phyloP scores from a whole-genome alignment of 306 rosid species.

The Astragalus glycyphyllos region DNA sequence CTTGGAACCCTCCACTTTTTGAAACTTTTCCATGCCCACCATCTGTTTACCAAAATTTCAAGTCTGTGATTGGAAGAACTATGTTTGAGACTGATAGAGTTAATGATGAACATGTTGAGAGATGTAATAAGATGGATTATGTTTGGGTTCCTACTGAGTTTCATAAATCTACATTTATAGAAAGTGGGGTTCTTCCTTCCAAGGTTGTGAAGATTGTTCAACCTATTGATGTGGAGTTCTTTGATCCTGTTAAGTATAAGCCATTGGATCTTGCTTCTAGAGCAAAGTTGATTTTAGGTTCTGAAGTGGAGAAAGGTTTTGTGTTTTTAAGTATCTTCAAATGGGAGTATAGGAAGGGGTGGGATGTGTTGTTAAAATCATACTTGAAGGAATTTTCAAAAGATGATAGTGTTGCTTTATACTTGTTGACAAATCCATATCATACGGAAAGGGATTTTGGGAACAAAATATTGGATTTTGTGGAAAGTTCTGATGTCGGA shows the following conservation, averaged over 20 bases:
- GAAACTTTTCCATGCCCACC: constrained; percentile 84
- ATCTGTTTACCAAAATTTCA: constrained; percentile 58
- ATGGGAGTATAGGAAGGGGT: constrained; percentile 94
- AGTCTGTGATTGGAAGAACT: constrained; percentile 80
- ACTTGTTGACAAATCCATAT: constrained; percentile 80
- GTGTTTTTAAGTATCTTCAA: constrained; percentile 78
- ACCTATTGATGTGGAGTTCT: constrained; percentile 84
- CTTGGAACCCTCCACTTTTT: constrained; percentile 85
- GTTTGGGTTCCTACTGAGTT: constrained; percentile 93
- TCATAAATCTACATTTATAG: constrained; percentile 62
- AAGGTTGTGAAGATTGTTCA: constrained; percentile 85
- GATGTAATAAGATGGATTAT: constrained; percentile 74
- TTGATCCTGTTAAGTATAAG: constrained; percentile 62
- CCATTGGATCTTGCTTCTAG: constrained; percentile 60
- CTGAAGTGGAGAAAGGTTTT: constrained; percentile 41
- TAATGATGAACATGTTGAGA: constrained; percentile 57
- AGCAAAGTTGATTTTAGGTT: constrained; percentile 58
- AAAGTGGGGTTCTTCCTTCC: constrained; percentile 82
- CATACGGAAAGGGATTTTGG: constrained; percentile 74
- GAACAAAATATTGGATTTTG: constrained; percentile 77
- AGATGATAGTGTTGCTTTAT: constrained; percentile 63
- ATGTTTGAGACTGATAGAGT: constrained; percentile 87
- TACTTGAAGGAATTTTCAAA: constrained; percentile 70
- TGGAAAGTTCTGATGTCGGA: constrained; percentile 53
- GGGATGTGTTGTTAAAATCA: constrained; percentile 77